Conservation (phyloP, 768 basidiomycete species). For the Tulasnella sp. region DNA sequence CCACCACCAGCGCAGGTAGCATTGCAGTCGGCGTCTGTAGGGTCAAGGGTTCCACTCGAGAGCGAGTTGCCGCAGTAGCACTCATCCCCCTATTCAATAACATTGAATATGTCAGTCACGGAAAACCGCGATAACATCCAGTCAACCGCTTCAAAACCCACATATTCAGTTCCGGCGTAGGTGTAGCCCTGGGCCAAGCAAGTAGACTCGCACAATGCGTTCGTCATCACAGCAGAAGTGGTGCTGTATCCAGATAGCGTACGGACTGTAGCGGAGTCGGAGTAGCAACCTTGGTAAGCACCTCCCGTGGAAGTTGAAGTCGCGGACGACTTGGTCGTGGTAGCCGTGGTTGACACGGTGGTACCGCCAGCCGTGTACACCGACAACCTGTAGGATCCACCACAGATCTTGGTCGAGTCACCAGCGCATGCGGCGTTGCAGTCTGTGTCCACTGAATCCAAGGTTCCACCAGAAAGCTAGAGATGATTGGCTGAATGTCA, state of each 20-base stretch:
- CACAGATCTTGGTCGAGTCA: constrained; percentile 11
- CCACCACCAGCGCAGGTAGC: constrained; percentile 11
- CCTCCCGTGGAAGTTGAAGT: neutral
- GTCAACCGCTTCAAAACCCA: too few species aligned
- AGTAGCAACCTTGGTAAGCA: constrained; percentile 10
- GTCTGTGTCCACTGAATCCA: neutral
- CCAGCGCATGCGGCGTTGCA: constrained; percentile 14
- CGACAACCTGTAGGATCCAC: constrained; percentile 4
- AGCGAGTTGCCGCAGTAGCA: constrained; percentile 15
- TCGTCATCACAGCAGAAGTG: neutral
- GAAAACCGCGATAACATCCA: too few species aligned
- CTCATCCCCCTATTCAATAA: neutral
- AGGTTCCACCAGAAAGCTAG: neutral
- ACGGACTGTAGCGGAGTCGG: neutral
- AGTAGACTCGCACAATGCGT: neutral
- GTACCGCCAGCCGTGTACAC: constrained; percentile 3
- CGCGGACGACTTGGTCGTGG: neutral
- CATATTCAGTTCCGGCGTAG: neutral
- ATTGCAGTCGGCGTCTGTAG: constrained; percentile 4
- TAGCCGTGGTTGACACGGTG: neutral
- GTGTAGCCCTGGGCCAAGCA: constrained; percentile 1
- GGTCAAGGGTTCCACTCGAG: neutral
- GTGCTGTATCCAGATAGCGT: neutral
- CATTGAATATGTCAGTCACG: too few species aligned
- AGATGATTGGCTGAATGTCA: too few species aligned